Base-by-base conservation (phyloP, 495 filamentous ascomycete species). In the Darksidea phi region DNA sequence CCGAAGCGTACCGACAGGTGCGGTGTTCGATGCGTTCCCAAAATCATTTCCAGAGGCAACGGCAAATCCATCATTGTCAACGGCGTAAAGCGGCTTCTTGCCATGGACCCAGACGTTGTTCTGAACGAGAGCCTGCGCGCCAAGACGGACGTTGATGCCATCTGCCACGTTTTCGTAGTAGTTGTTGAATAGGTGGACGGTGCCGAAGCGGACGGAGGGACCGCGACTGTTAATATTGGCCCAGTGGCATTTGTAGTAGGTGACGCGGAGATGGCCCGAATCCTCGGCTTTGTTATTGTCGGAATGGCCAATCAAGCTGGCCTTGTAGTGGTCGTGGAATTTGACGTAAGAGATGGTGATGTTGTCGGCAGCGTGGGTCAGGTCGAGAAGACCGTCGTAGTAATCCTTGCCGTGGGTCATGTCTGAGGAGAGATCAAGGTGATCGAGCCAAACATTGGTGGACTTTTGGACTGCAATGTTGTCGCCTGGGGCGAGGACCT, bases 361-460 rank as follows among this genome's bases (percentile, higher is more conserved):
- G 53, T 70, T 82, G 57, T 84, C 78, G 1, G 72, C 68, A 26
- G 72, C 82, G 57, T 84, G 82, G 13, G 78, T 78, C 56, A 86
- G 72, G 67, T 88, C 86, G 34, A 87, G 69, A 0, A 88, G 76
- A 0, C 86, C 86, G 63, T 88, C 86, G 69, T 87, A 87, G 68
- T 83, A 84, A 72, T 88, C 85, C 70, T 73, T 69, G 54, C 66
- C 73, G 15, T 68, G 59, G 50, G 64, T 59, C 4, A 72, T 57
- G 67, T 77, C 69, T 28, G 80, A 83, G 25, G 79, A 81, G 12
- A 89, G 76, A 65, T 89, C 85, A 72, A 78, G 79, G 71, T 88
- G 85, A 71, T 89, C 86, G 32, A 88, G 75, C 85, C 85, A 88
- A 38, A 88, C 77, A 55, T 88, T 86, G 60, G 72, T 83, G n/a